Evolutionary conservation across 2,329 filamentous ascomycete genomes (phyloP).

Genomic region (Ceratocystis lukuohia): DNA sequence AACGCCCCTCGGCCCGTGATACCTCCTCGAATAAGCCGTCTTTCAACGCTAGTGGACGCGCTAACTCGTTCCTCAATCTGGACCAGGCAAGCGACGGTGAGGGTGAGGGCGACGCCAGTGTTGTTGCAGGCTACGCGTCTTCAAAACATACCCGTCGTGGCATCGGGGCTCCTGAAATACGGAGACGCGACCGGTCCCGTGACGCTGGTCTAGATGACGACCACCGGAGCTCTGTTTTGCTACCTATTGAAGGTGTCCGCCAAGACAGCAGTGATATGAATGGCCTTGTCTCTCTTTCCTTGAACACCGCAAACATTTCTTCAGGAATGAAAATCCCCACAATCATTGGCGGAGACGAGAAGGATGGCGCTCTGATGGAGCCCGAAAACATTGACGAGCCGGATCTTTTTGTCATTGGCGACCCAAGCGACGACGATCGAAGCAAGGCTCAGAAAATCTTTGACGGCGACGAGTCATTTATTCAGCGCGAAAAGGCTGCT

Average conservation of each 20-base stretch:
- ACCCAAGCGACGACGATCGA: conserved; percentile 54
- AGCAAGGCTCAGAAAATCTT: conserved; percentile 72
- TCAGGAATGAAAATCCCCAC: conserved; percentile 24
- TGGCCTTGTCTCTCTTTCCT: conserved; percentile 29
- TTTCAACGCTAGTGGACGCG: conserved; percentile 26
- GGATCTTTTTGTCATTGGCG: conserved; percentile 39
- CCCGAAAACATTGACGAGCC: conserved; percentile 42
- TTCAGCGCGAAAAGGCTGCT: conserved; percentile 66
- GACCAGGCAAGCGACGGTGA: conserved; percentile 37
- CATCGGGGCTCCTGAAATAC: conserved; percentile 3
- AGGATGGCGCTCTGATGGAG: conserved; percentile 24
- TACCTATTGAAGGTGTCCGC: conserved; percentile 32
- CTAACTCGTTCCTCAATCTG: conserved; percentile 39
- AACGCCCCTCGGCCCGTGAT: conserved; percentile 22
- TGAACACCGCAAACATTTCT: conserved; percentile 27
- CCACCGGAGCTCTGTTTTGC: conserved; percentile 28
- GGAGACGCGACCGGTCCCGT: not conserved
- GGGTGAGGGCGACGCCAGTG: conserved; percentile 22
- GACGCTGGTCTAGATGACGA: conserved; percentile 26
- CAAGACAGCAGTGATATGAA: conserved; percentile 27
- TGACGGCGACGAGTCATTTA: conserved; percentile 69
- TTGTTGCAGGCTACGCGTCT: not conserved
- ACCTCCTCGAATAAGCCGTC: conserved; percentile 28
- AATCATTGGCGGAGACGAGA: conserved; percentile 33
- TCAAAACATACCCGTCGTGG: not conserved